Base-by-base conservation (phyloP, 371 early-diverging fungal genomes). In the Mucor irregularis region DNA sequence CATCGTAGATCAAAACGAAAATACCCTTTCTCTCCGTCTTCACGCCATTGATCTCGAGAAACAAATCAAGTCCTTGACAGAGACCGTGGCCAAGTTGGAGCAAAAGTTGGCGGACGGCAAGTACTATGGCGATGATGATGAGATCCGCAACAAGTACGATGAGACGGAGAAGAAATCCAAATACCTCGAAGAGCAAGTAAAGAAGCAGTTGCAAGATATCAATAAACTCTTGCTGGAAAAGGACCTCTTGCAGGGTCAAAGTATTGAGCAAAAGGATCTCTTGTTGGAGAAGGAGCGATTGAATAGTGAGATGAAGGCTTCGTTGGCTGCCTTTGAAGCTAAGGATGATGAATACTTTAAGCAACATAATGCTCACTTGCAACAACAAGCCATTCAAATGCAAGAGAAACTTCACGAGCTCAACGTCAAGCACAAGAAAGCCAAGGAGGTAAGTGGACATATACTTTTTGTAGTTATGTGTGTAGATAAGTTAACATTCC, bases 151-250 rank as follows among this genome's bases (percentile, higher is more conserved):
- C 6, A 66, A 61, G 31, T 73, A 64, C 49, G 57, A 63, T 17
- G 73, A 63, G 2, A 53, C 65, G 33, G 66, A 68, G 16, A 45
- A 54, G 30, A 82, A 84, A 56, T 68, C 80, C 16, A 64, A 75
- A 7, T 65, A 75, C 9, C 73, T 85, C 40, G 79, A 86, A 64
- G 84, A 82, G 53, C 84, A 86, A 62, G 74, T 77, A 53, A 73
- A 83, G 61, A 58, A 81, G 45, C 84, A 88, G 52, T 66, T 83
- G 47, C 80, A 75, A 21, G 82, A 83, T 17, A 83, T 90, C 56
- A 86, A 85, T 63, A 82, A 83, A 39, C 64, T 90, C 19, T 65
- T 83, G n/a, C 51, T 75, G 6, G 91, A 89, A 53, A 89, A 88
- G 56, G 85, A 85, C 49, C 53, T 59, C 49, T 71, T 92, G 19